Evolutionary conservation across 148 eudicot genomes (phyloP), one percentile per base, ranked within the genome.

Genomic region (Oxyria digyna): DNA sequence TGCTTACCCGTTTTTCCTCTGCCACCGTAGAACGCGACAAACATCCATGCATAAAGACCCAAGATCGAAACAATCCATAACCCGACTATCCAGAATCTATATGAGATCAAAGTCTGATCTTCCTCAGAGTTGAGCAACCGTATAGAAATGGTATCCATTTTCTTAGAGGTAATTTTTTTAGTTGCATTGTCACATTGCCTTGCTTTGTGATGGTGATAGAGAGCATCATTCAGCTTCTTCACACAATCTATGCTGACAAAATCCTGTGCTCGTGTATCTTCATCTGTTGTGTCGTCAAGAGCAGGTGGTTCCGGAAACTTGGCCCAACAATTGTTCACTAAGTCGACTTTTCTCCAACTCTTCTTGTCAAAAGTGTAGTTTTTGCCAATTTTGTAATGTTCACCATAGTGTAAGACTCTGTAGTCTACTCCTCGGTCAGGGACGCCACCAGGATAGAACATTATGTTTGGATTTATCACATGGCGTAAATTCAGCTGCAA

Each of bases 361-460:
- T 94, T 88, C 86, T 93, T 93, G 80, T 93, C 98, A 48, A 89
- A 93, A 79, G 88, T 86, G 95, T 96, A 93, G 69, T 86, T 80
- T 55, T 86, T 78, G 29, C 96, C 96, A 26, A 94, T 89, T 54
- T 54, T 70, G 46, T 79, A 88, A 40, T 77, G 83, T 73, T 88
- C 76, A 1, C 96, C 98, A 38, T 93, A 93, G 79, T 94, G 98
- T 21, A 94, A 82, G 74, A 89, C 88, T 78, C 90, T 74, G 77
- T 93, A 93, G 20, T 77, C 78, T 1, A 80, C 79, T 21, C 91
- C 92, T 67, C 71, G 80, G 35, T 68, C 67, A 55, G 98, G 96
- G 71, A 76, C 79, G 70, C 87, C 82, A 27, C 97, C 97, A 26
- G 98, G 98, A 74, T 94, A 94, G 74, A 90, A 81, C 82, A 94